Base-by-base conservation (phyloP, 257 asterid species). In the Prunella vulgaris region DNA sequence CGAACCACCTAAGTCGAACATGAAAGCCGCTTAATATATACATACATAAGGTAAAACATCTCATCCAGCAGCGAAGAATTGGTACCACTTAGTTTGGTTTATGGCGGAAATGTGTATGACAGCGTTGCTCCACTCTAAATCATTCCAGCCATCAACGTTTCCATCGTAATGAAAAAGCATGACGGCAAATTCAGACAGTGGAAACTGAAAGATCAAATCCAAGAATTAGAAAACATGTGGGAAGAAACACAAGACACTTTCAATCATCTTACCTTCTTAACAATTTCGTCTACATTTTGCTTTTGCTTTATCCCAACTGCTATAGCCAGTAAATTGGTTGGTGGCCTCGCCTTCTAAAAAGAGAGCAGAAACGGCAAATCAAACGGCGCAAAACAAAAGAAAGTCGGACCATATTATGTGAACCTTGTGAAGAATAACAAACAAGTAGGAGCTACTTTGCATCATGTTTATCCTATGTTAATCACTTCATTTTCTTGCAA, bases 151-250 rank as follows among this genome's bases (percentile, higher is more conserved):
- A 76, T 86, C 87, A 59, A 88, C 83, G 14, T 78, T 75, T 35
- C 97, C 93, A 66, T 90, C 95, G 65, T 90, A 90, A 73, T 90
- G 95, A 67, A 90, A 88, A 67, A 90, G 87, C 86, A 88, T 84
- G 79, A 84, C 21, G 58, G 80, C 83, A 74, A 88, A 90, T 28
- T 86, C 78, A 42, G 66, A 18, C 61, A 59, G 62, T 0, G 76
- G 85, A 77, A 90, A 90, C 95, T 90, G 86, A 68, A 60, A 67
- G 49, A 77, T 18, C 13, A 44, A 61, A 18, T 15, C 17, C 17
- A 42, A 42, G 17, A 37, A 40, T 35, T 77, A 68, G 33, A 53
- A 25, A 24, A 64, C 46, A 42, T 15, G 51, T 14, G 1, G 42
- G 9, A 6, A 32, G 7, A 20, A 51, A 46, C 54, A 2, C 13